Evolutionary conservation across 2,329 filamentous ascomycete genomes (phyloP).

Genomic region (Zasmidium citrigriseum): DNA sequence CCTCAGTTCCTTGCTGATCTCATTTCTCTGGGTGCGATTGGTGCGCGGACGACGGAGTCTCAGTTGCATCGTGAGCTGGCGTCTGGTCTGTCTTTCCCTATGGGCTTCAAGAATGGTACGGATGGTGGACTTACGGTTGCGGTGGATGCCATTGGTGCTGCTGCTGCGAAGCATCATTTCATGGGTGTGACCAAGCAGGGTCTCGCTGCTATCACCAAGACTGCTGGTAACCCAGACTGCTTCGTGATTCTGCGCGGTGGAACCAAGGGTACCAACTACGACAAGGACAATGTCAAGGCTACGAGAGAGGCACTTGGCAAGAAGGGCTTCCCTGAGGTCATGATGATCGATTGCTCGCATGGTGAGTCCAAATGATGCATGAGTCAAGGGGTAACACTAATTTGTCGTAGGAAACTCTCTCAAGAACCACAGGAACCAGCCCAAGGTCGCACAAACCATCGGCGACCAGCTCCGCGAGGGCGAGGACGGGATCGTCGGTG

Average conservation of each 20-base stretch:
- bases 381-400: slow-evolving; percentile 21
- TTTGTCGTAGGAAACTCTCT: slow-evolving; percentile 75
- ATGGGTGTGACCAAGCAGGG: slow-evolving; percentile 98
- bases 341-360: slow-evolving; percentile 99
- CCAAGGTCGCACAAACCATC: slow-evolving; percentile 80
- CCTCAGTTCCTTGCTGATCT: slow-evolving; percentile 97
- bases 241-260: slow-evolving; percentile 95
- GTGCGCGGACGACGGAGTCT: slow-evolving; percentile 92
- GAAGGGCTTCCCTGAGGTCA: slow-evolving; percentile 81
- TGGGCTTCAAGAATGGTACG: slow-evolving; percentile 99
- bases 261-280: slow-evolving; percentile 89
- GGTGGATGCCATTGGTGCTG: slow-evolving; percentile 87
- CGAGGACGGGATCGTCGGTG: slow-evolving; percentile 85
- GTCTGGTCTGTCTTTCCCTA: slow-evolving; percentile 91
- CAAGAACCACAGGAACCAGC: slow-evolving; percentile 97
- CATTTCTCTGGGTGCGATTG: slow-evolving; percentile 92
- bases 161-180: slow-evolving; percentile 88
- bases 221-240: slow-evolving; percentile 91
- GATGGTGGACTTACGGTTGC: slow-evolving; percentile 88
- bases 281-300: slow-evolving; percentile 76
- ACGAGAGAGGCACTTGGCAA: slow-evolving; percentile 76
- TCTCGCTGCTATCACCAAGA: slow-evolving; percentile 90
- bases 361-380: slow-evolving; percentile 54
- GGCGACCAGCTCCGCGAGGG: slow-evolving; percentile 84
- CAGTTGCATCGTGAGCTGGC: slow-evolving; percentile 96